These are phyloP conservation scores for Aspergillus phoenicis DNA, from an alignment of 2,329 filamentous ascomycete species.

Conservation along the genomic window DNA sequence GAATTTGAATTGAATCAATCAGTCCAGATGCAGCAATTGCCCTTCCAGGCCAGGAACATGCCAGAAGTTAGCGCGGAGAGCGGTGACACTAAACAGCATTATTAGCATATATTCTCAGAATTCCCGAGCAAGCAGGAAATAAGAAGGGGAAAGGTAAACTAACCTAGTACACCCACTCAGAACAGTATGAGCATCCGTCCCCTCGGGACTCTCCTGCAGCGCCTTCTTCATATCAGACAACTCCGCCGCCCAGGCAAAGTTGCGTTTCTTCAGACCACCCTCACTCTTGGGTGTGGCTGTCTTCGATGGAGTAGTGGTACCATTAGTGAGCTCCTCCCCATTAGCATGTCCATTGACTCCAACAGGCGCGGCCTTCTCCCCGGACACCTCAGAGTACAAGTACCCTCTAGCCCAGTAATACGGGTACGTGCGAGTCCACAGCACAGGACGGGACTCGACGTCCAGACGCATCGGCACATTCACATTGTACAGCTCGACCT, in stretches of 20 bases:
- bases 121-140: neutral
- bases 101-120: neutral
- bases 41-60: slow-evolving; percentile 66
- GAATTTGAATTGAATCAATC: neutral
- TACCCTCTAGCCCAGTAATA: slow-evolving; percentile 80
- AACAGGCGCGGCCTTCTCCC: slow-evolving; percentile 57
- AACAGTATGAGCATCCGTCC: slow-evolving; percentile 88
- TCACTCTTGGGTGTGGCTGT: neutral
- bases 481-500: slow-evolving; percentile 78
- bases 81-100: slow-evolving; percentile 64
- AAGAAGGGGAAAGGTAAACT: slow-evolving; percentile 6
- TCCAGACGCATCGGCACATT: slow-evolving; percentile 81
- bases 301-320: neutral
- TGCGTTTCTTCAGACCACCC: slow-evolving; percentile 65
- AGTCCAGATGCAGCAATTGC: slow-evolving; percentile 68
- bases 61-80: slow-evolving; percentile 86
- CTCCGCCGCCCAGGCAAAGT: slow-evolving; percentile 87
- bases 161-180: slow-evolving; percentile 81
- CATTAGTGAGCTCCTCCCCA: neutral
- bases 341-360: slow-evolving; percentile 45
- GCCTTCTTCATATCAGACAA: slow-evolving; percentile 83
- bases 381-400: slow-evolving; percentile 73
- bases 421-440: slow-evolving; percentile 79
- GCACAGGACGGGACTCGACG: slow-evolving; percentile 67
- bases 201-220: slow-evolving; percentile 72